Conservation (phyloP, 1,139 yeast genomes). For the Ogataea hybrid region DNA sequence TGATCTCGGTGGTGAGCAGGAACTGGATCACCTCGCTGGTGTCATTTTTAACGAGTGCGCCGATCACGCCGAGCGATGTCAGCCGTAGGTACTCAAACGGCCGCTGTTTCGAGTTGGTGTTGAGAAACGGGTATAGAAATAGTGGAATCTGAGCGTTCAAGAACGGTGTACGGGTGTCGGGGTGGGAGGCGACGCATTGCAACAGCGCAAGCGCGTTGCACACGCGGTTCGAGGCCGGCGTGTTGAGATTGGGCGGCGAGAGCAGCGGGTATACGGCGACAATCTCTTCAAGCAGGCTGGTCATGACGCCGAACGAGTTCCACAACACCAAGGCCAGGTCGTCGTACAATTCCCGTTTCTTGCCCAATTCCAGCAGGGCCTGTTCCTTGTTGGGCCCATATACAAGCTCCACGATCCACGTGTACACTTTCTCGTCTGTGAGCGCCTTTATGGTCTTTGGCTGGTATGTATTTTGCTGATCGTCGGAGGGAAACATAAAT, state of each 20-base stretch:
- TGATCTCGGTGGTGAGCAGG: slow-evolving; percentile 87
- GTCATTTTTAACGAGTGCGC: slow-evolving; percentile 94
- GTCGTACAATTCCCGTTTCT: slow-evolving; percentile 91
- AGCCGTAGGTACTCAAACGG: slow-evolving; percentile 91
- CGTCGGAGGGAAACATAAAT: slow-evolving; percentile 6
- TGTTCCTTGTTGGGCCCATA: slow-evolving; percentile 91
- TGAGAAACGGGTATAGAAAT: slow-evolving; percentile 88
- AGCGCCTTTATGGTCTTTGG: slow-evolving; percentile 46
- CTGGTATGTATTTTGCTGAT: slow-evolving; percentile 2
- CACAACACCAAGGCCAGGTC: slow-evolving; percentile 90
- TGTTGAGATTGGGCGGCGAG: slow-evolving; percentile 83
- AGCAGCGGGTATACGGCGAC: slow-evolving; percentile 85
- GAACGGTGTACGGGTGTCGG: slow-evolving; percentile 81
- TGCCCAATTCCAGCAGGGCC: slow-evolving; percentile 87
- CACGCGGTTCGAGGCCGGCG: slow-evolving; percentile 87
- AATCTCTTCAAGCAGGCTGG: slow-evolving; percentile 85
- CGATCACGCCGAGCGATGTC: slow-evolving; percentile 94
- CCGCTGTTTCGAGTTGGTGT: slow-evolving; percentile 86
- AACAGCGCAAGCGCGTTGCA: slow-evolving; percentile 93
- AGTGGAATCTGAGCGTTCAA: slow-evolving; percentile 89
- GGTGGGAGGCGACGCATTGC: slow-evolving; percentile 96
- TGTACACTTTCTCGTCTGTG: slow-evolving; percentile 83
- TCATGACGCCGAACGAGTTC: slow-evolving; percentile 97
- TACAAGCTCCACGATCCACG: slow-evolving; percentile 87
- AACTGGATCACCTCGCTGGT: slow-evolving; percentile 94